phyloP scores from a whole-genome alignment of 176 grass and related monocot species.

The Alopecurus myosuroides region DNA sequence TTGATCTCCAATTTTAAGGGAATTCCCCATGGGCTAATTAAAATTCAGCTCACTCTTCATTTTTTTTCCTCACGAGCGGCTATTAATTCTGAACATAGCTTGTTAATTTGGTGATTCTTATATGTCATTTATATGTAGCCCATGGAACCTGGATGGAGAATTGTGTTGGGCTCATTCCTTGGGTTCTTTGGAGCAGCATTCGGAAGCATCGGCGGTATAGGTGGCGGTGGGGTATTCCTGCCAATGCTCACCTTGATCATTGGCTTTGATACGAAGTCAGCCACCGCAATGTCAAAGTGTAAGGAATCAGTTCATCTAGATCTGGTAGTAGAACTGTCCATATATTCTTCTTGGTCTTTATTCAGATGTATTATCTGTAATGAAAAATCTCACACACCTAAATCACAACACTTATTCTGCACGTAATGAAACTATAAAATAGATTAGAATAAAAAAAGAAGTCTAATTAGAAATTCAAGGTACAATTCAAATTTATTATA shows the following conservation, averaged over 20 bases:
- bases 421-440: not conserved
- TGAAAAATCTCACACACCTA: not conserved
- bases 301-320: not conserved
- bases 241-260: conserved; percentile 62
- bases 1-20: not conserved
- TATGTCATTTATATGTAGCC: conserved; percentile 4
- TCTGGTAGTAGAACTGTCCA: not conserved
- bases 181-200: conserved; percentile 54
- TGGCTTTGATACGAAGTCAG: conserved; percentile 61
- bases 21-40: too few species aligned
- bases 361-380: not conserved
- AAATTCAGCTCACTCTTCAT: not conserved
- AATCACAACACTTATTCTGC: not conserved
- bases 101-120: not conserved
- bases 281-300: conserved; percentile 59
- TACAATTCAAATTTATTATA: not conserved
- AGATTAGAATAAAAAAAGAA: too few species aligned
- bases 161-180: conserved; percentile 41
- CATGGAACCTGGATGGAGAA: conserved; percentile 36
- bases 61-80: not conserved
- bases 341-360: not conserved
- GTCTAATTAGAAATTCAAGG: not conserved
- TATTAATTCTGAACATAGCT: fast-evolving
- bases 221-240: conserved; percentile 54
- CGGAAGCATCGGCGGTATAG: conserved; percentile 54